phyloP scores from a whole-genome alignment of 2,329 filamentous ascomycete genomes.

The Cytospora schulzeri region DNA sequence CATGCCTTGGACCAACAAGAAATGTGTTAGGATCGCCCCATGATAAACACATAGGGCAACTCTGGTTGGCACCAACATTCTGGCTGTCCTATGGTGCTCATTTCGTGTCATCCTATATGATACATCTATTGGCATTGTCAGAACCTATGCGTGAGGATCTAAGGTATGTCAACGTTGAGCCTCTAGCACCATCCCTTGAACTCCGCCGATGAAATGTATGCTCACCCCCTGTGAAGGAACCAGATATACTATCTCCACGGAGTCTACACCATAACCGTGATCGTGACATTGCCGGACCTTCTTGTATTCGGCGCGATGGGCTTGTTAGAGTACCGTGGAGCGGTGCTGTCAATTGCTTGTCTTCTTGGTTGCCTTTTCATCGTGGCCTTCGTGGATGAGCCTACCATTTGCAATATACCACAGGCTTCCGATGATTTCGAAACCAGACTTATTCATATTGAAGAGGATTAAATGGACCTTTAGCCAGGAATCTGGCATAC shows the following conservation, averaged over 20 bases:
- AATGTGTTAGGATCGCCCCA: neutral
- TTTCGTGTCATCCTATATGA: neutral
- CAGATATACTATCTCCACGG: neutral
- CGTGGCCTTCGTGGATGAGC: neutral
- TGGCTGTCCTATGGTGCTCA: constrained; percentile 1
- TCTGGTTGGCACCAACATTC: neutral
- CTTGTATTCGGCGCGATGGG: neutral
- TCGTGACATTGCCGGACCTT: neutral
- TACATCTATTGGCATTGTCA: constrained; percentile 7
- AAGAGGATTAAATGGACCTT: neutral
- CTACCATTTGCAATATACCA: neutral
- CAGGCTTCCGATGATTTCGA: neutral
- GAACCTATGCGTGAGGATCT: constrained; percentile 1
- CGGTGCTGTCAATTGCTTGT: neutral
- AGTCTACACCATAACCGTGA: neutral
- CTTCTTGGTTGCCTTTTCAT: neutral
- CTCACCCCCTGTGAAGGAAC: neutral
- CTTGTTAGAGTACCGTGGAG: neutral
- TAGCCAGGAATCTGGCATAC: too few relatives aligned
- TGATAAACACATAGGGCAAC: neutral
- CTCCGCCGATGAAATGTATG: neutral
- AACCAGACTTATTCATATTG: neutral
- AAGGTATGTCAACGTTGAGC: neutral
- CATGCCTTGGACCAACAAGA: neutral
- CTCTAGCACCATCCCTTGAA: neutral